These are phyloP conservation scores for Aspergillus sergii DNA, from an alignment of 2,329 filamentous ascomycete species.

Conservation along the genomic window DNA sequence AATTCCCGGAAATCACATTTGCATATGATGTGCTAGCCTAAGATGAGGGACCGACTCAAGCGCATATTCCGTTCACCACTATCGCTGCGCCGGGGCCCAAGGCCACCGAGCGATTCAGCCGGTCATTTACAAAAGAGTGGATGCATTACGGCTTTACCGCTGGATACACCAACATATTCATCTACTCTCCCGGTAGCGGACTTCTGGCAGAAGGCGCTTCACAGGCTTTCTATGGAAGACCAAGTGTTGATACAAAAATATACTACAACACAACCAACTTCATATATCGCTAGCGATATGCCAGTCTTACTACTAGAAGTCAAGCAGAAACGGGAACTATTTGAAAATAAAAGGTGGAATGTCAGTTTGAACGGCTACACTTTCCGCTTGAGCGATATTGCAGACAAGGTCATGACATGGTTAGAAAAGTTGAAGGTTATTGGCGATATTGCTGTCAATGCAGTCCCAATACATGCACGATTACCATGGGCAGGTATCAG, in stretches of 20 bases:
- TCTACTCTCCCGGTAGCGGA: not conserved
- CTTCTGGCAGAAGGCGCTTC: not conserved
- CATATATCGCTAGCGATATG: not conserved
- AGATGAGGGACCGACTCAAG: not conserved
- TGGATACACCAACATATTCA: not conserved
- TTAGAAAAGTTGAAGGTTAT: not conserved
- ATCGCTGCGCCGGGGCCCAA: not conserved
- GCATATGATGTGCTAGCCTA: not conserved
- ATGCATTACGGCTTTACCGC: not conserved
- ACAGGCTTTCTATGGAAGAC: not conserved
- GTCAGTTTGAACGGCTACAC: not conserved
- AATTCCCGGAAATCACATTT: not conserved
- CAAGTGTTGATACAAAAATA: not conserved
- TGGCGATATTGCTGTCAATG: not conserved
- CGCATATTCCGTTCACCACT: not conserved
- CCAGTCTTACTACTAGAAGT: not conserved
- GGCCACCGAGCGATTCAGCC: not conserved
- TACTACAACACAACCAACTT: not conserved
- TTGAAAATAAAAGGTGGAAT: not conserved
- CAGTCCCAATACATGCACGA: not conserved
- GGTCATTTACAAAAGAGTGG: not conserved
- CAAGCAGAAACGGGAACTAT: not conserved
- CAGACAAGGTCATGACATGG: not conserved
- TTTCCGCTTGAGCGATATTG: not conserved
- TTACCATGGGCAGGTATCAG: not conserved